phyloP scores from a whole-genome alignment of 352 stramenopile genomes.

The Phytopythium vexans region DNA sequence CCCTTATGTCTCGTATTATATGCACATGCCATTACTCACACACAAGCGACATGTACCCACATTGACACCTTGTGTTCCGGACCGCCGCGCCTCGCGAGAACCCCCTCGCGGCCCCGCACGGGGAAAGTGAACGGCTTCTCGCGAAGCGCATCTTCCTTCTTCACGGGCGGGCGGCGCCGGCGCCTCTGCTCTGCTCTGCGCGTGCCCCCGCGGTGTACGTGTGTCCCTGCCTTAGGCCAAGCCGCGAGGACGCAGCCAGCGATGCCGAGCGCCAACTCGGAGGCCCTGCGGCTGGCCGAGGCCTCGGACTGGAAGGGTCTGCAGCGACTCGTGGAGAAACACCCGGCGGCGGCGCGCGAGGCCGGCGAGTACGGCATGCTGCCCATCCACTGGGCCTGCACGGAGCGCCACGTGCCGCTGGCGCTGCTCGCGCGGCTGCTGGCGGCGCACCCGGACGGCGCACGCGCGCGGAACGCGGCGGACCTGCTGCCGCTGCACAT shows the following conservation, averaged over 20 bases:
- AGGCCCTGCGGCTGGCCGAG: constrained; percentile 74
- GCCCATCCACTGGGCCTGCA: constrained; percentile 81
- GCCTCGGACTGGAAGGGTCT: constrained; percentile 75
- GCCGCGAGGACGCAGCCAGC: constrained; percentile 8
- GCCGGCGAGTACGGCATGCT: constrained; percentile 79
- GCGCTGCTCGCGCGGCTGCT: constrained; percentile 61
- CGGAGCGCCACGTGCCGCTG: constrained; percentile 55
- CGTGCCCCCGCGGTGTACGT: no score
- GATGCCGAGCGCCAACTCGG: constrained; percentile 29
- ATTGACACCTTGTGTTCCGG: no score
- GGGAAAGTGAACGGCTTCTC: no score
- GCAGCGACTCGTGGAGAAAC: constrained; percentile 55
- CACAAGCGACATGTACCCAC: no score
- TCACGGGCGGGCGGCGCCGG: no score
- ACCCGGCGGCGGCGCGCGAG: constrained; percentile 40
- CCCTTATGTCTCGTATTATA: no score
- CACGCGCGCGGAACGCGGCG: constrained; percentile 56
- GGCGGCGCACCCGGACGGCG: constrained; percentile 54
- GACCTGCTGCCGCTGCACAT: constrained; percentile 76
- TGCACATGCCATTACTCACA: no score
- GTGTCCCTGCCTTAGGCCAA: background rate
- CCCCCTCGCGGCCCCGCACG: no score
- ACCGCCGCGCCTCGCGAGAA: no score
- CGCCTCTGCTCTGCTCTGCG: no score
- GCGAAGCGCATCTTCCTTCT: no score